Evolutionary conservation across 371 early-diverging fungal genomes (phyloP).

Genomic region (Mucor circinelloides): DNA sequence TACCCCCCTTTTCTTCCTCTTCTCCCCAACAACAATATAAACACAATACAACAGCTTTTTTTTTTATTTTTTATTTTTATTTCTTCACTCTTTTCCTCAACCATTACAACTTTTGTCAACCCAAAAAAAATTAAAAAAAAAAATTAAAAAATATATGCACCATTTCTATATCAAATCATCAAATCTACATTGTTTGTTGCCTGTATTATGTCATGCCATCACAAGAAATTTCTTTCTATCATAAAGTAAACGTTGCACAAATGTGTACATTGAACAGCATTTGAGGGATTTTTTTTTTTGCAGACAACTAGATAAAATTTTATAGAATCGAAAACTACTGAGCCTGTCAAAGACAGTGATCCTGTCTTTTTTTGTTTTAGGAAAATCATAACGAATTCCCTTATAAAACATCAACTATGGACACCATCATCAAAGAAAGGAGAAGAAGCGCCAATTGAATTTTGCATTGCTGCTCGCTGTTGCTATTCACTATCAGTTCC

Average conservation of each 20-base stretch:
- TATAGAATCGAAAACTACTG: too few species aligned
- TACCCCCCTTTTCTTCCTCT: slow-evolving; percentile 19
- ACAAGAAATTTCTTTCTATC: too few species aligned
- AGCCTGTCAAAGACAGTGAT: too few species aligned
- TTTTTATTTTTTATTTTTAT: background rate
- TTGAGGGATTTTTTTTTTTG: too few species aligned
- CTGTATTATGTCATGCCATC: too few species aligned
- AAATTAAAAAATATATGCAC: too few species aligned
- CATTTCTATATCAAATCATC: too few species aligned
- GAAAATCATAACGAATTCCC: background rate
- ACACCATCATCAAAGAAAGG: background rate
- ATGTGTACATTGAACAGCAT: too few species aligned
- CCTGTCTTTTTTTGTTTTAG: background rate
- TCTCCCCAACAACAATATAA: background rate
- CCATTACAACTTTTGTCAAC: background rate
- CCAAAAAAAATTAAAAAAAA: too few species aligned
- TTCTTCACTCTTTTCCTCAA: background rate
- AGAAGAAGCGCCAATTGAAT: background rate
- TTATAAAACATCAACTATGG: background rate
- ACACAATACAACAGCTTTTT: background rate
- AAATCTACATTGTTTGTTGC: too few species aligned
- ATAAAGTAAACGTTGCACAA: too few species aligned
- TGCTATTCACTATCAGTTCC: background rate
- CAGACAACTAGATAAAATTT: too few species aligned
- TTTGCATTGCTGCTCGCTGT: background rate